phyloP scores from a whole-genome alignment of 805 yeast genomes.

The Ogataea corticis region DNA sequence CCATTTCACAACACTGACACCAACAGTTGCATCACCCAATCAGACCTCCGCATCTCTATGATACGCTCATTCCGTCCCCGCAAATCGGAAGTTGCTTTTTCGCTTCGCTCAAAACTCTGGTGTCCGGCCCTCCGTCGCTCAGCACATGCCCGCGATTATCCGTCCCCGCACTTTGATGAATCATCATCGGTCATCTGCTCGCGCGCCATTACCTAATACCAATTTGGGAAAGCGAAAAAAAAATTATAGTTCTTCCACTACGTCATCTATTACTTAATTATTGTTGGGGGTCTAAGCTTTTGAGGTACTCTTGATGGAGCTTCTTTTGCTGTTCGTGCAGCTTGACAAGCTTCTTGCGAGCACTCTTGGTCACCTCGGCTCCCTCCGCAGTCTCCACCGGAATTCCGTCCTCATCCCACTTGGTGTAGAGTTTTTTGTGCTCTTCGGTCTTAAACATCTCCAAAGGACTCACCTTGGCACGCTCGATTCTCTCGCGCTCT shows the following conservation, averaged over 20 bases:
- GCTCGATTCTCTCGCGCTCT: constrained; percentile 61
- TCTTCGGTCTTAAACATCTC: constrained; percentile 69
- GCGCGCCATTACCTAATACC: too few species aligned
- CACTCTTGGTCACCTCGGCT: constrained; percentile 81
- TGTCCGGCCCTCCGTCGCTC: too few species aligned
- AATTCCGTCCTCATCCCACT: constrained; percentile 84
- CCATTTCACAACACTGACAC: too few species aligned
- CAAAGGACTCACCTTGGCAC: constrained; percentile 66
- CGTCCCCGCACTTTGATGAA: constrained; percentile 1
- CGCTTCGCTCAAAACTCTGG: too few species aligned
- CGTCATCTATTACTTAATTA: constrained; percentile 1
- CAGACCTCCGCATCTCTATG: background rate
- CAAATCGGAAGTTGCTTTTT: too few species aligned
- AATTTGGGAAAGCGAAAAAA: too few species aligned
- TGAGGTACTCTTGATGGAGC: constrained; percentile 67
- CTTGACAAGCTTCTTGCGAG: constrained; percentile 78
- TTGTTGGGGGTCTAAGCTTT: background rate
- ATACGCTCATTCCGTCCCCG: background rate
- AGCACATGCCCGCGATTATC: background rate
- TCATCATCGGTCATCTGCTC: too few species aligned
- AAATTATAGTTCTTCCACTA: background rate
- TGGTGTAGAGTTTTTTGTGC: constrained; percentile 44
- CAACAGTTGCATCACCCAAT: too few species aligned
- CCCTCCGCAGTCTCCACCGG: constrained; percentile 80
- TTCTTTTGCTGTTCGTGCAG: constrained; percentile 79